phyloP scores from a whole-genome alignment of 148 eudicot species.

The Rhododendron henanense region DNA sequence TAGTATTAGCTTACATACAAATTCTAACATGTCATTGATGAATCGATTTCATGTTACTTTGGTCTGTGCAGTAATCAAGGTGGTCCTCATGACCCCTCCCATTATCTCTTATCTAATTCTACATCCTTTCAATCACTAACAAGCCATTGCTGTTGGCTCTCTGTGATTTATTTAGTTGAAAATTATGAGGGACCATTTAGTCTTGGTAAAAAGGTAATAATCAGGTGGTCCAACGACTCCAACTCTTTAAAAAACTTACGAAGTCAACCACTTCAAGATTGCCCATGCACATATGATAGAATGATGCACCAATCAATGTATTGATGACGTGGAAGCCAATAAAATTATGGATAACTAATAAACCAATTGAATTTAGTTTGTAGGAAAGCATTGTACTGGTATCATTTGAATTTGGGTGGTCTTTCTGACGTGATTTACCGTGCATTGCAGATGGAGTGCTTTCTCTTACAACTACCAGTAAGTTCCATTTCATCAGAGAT shows the following conservation, averaged over 20 bases:
- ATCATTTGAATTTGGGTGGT: neutral
- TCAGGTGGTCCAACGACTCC: neutral
- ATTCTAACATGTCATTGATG: neutral
- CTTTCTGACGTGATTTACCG: constrained; percentile 18
- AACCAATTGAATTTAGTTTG: neutral
- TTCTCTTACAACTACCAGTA: constrained; percentile 72
- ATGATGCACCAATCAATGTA: neutral
- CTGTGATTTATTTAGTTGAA: neutral
- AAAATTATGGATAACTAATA: neutral
- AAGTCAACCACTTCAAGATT: neutral
- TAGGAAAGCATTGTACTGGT: neutral
- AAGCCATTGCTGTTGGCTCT: neutral
- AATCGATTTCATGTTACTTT: neutral
- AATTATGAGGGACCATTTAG: neutral
- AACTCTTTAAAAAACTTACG: neutral
- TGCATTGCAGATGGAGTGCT: constrained; percentile 75
- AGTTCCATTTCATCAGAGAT: constrained; percentile 35
- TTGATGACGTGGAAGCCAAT: neutral
- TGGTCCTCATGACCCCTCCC: neutral
- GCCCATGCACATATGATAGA: neutral
- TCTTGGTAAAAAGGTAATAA: neutral
- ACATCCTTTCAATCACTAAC: neutral
- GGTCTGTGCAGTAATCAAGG: neutral
- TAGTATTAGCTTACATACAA: neutral
- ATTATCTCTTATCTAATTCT: neutral